Percentiles rank a stretch among this genome's conserved stretches.
Conservation (phyloP, 352 stramenopile genomes). For the Globisporangium camurandrum region DNA sequence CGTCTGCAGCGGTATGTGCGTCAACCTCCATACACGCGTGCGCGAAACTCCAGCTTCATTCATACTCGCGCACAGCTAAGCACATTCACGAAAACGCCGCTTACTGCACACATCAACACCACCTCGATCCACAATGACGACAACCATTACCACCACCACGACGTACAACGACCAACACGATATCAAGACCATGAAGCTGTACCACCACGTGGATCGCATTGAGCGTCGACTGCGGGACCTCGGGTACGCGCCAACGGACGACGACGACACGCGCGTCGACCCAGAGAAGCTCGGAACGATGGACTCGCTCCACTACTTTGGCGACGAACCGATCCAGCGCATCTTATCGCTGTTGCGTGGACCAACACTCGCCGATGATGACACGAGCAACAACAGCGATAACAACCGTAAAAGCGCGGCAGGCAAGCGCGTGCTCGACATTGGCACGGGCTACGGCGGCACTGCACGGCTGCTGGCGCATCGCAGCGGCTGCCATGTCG, state of each 20-base stretch:
- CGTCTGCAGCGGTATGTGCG: too few species aligned
- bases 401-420: neutral
- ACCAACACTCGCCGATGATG: too few species aligned
- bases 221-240: conserved; percentile 42
- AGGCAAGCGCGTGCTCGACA: conserved; percentile 60
- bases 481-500: conserved; percentile 48
- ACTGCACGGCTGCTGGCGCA: conserved; percentile 79
- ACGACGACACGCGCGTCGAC: conserved; percentile 21
- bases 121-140: neutral
- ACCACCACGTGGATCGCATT: conserved; percentile 74
- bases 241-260: conserved; percentile 10
- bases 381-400: conserved; percentile 8
- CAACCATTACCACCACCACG: neutral
- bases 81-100: neutral
- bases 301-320: conserved; percentile 67
- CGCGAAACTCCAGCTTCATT: too few species aligned
- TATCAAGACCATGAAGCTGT: conserved; percentile 89
- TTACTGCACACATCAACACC: neutral
- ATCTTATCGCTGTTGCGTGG: conserved; percentile 34
- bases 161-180: conserved; percentile 28
- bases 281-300: conserved; percentile 38
- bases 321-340: conserved; percentile 43
- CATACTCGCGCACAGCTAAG: neutral
- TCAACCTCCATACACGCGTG: too few species aligned
- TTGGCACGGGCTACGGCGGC: conserved; percentile 86